Evolutionary conservation across 345 rosid species (phyloP).

Genomic region (Geranium brycei): DNA sequence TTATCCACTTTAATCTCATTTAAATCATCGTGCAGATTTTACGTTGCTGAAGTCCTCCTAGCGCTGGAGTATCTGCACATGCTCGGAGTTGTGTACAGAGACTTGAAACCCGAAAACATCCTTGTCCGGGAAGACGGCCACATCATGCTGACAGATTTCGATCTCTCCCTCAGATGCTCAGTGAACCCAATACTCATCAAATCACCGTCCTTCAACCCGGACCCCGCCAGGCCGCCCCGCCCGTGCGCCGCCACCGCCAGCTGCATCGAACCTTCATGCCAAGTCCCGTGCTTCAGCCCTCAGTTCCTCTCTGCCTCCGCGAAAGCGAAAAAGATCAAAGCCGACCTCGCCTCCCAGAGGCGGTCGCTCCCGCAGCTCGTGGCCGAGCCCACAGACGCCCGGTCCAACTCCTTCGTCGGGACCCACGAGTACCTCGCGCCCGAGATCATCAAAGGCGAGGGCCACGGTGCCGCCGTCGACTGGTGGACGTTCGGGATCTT

Average conservation of each 20-base stretch:
- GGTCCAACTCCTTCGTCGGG: slow-evolving; percentile 90
- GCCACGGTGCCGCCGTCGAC: slow-evolving; percentile 95
- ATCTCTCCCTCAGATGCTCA: slow-evolving; percentile 70
- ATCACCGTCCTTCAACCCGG: slow-evolving; percentile 31
- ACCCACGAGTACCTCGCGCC: slow-evolving; percentile 75
- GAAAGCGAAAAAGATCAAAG: slow-evolving; percentile 45
- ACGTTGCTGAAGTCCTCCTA: slow-evolving; percentile 86
- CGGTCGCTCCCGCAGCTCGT: slow-evolving; percentile 76
- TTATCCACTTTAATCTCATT: neutral
- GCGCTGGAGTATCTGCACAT: slow-evolving; percentile 92
- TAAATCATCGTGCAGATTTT: slow-evolving; percentile 44
- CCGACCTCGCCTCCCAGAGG: slow-evolving; percentile 29
- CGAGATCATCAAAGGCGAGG: slow-evolving; percentile 37
- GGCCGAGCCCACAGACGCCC: slow-evolving; percentile 91
- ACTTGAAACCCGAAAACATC: too few species aligned
- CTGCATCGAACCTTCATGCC: slow-evolving; percentile 66
- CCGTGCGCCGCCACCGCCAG: slow-evolving; percentile 53
- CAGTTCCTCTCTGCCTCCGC: slow-evolving; percentile 45
- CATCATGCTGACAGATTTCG: slow-evolving; percentile 94
- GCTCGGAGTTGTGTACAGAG: slow-evolving; percentile 22
- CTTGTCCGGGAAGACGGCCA: slow-evolving; percentile 44
- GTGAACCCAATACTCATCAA: slow-evolving; percentile 76
- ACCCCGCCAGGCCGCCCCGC: slow-evolving; percentile 50
- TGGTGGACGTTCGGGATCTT: slow-evolving; percentile 96
- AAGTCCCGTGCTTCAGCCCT: slow-evolving; percentile 85